Percentiles rank a stretch among this genome's conserved stretches.
Evolutionary conservation across 1,284 basidiomycete genomes (phyloP).

Genomic region (Rhodotorula glutinis): DNA sequence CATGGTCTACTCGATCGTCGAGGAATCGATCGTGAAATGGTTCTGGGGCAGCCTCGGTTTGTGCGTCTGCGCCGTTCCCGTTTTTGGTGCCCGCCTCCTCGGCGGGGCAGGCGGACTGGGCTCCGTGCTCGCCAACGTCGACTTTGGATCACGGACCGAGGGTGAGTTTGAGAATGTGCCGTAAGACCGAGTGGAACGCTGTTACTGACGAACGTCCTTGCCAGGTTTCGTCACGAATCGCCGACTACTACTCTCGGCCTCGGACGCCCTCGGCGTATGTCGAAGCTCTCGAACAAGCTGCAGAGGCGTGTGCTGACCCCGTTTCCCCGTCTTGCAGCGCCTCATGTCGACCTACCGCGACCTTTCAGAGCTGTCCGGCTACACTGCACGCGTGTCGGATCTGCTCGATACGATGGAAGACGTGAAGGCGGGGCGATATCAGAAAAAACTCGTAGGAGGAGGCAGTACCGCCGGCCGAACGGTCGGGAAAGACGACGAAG

Average conservation of each 20-base stretch:
- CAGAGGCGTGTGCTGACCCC: not conserved
- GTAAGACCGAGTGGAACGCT: too few relatives aligned
- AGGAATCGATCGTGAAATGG: conserved; percentile 92
- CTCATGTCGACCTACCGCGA: conserved; percentile 89
- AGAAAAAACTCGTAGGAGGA: conserved; percentile 76
- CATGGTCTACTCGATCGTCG: conserved; percentile 86
- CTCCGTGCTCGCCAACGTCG: conserved; percentile 46
- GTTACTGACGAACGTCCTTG: not conserved
- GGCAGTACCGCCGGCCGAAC: conserved; percentile 56
- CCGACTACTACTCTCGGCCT: conserved; percentile 68
- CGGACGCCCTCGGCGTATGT: conserved; percentile 56
- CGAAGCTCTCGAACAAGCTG: not conserved
- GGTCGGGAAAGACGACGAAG: conserved; percentile 9
- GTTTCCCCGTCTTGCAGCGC: conserved; percentile 39
- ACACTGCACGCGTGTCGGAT: conserved; percentile 84
- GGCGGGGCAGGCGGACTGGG: conserved; percentile 49
- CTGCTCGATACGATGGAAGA: conserved; percentile 90
- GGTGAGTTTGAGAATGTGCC: conserved; percentile 52
- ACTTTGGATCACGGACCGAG: conserved; percentile 82
- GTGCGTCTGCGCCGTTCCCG: conserved; percentile 87
- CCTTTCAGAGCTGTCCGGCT: conserved; percentile 90
- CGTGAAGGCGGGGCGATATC: conserved; percentile 75
- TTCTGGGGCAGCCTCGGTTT: conserved; percentile 94
- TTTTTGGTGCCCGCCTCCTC: conserved; percentile 78
- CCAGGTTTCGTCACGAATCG: conserved; percentile 72